Conservation (phyloP, 2,329 filamentous ascomycete species). For the Neurospora sp. region DNA sequence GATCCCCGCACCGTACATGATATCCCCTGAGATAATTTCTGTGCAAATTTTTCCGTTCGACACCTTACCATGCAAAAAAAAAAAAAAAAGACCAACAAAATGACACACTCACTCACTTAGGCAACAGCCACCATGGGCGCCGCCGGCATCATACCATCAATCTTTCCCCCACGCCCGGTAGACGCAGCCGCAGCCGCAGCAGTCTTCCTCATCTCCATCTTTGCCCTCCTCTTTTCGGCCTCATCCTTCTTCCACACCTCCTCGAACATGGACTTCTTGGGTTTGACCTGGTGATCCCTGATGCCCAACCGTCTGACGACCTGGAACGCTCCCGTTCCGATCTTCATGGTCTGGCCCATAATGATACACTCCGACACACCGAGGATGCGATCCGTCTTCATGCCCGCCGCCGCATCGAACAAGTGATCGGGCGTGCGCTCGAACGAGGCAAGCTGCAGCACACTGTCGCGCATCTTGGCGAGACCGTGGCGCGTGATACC, state of each 20-base stretch:
- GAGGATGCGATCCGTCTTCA: slow-evolving; percentile 86
- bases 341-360: slow-evolving; percentile 86
- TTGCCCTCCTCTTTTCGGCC: slow-evolving; percentile 10
- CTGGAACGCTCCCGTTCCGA: slow-evolving; percentile 88
- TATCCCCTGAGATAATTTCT: not conserved
- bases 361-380: slow-evolving; percentile 97
- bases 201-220: slow-evolving; percentile 10
- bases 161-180: not conserved
- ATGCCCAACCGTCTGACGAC: slow-evolving; percentile 71
- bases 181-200: not conserved
- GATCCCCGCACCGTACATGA: not conserved
- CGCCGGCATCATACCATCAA: slow-evolving; percentile 1
- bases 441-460: slow-evolving; percentile 88
- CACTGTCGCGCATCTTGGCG: slow-evolving; percentile 90
- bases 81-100: no score
- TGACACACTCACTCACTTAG: not conserved
- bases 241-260: slow-evolving; percentile 44
- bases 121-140: slow-evolving; percentile 4
- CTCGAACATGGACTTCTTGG: slow-evolving; percentile 60
- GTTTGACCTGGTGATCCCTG: slow-evolving; percentile 43
- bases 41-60: not conserved
- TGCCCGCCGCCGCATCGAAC: slow-evolving; percentile 85
- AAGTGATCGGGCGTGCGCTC: slow-evolving; percentile 98
- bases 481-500: slow-evolving; percentile 95
- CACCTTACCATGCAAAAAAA: not conserved